Base-by-base conservation (phyloP, 1,284 basidiomycete species). In the Rhodotorula mucilaginosa region DNA sequence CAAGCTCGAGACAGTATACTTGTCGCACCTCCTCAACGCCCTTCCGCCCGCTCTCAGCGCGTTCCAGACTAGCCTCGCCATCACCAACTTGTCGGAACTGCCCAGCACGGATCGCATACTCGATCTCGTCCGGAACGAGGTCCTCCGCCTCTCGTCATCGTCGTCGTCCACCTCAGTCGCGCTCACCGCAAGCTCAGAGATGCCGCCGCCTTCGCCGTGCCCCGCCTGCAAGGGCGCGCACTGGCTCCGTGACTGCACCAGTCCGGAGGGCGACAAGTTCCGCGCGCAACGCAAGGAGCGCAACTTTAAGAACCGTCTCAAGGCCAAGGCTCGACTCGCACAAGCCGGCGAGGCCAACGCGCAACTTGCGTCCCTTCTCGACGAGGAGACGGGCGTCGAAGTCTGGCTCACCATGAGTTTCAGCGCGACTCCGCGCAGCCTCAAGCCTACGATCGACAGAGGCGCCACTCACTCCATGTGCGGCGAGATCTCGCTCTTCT, bases 111-210 rank as follows among this genome's bases (percentile, higher is more conserved):
- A 65, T 34, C 2, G 31, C 47, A 51, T 65, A 48, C 64, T 65
- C 18, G 48, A 65, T n/a, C 3, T 65, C 7, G 58, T 59, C 23
- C 64, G 48, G 7, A 65, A 65, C 57, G 34, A 65, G 49, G 44
- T 65, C 64, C 58, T 65, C n/a, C 57, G 57, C 48, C 26, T 58
- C 3, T 65, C 34, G 49, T 31, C n/a, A 18, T 46, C 49, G 48
- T 46, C n/a, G 58, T 44, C 31, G 44, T 13, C 19, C 15, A 13
- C 18, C 5, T 21, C 34, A 4, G 31, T 39, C 2, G 34, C 57
- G 16, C 57, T 58, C 49, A n/a, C 23, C 21, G 31, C 31, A 31
- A 39, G 23, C 7, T n/a, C n/a, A 2, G 47, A 58, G 21, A 18
- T 2, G 46, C 58, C 58, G 34, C 57, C 57, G 16, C 31, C 48